Base-by-base conservation (phyloP, 176 grass and related monocot genomes). In the Metroxylon sagu region DNA sequence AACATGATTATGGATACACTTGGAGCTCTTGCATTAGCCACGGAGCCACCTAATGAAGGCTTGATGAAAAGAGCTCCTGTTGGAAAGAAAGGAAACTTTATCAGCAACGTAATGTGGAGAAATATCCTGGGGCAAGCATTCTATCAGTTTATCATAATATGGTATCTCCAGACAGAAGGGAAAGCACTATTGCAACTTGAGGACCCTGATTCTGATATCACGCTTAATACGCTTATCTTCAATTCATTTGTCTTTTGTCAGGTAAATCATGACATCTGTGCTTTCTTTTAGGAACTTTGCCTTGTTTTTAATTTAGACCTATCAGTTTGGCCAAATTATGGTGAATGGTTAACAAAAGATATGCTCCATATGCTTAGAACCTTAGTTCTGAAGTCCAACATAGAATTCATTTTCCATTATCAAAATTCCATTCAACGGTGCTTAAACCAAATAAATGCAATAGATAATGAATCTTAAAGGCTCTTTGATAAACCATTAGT, bases 1-100 rank as follows among this genome's bases (percentile, higher is more conserved):
- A 97, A 97, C 80, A 97, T 91, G 92, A 97, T 97, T 59, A 97
- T 97, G 92, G 92, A 97, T 73, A 97, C 92, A 39, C 74, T 97
- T 30, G 92, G 92, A 1, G 92, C 92, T 0, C 86, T 97, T 5
- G 92, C 92, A 50, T 77, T 97, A 65, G 87, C 92, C 35, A 97
- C 92, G 7, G 92, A 97, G 53, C 83, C 87, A 54, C 87, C 92
- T 35, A 87, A 80, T 60, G 65, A 85, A 57, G 77, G 78, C 54
- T 74, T 97, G 60, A 88, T 91, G 92, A 81, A 83, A 68, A 79
- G 85, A 61, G 51, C 66, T 49, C 87, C 92, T 0, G 87, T 91
- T 53, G 92, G 87, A 79, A 84, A 84, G 61, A 73, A 64, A 25
- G 87, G 86, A 25, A 91, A 79, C 53, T 97, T 91, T 61, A 97